A percentile compares a stretch with the other conserved stretches of the same genome.
These are phyloP conservation scores for Ramaria rubella DNA, from an alignment of 768 basidiomycete genomes.

Conservation along the genomic window DNA sequence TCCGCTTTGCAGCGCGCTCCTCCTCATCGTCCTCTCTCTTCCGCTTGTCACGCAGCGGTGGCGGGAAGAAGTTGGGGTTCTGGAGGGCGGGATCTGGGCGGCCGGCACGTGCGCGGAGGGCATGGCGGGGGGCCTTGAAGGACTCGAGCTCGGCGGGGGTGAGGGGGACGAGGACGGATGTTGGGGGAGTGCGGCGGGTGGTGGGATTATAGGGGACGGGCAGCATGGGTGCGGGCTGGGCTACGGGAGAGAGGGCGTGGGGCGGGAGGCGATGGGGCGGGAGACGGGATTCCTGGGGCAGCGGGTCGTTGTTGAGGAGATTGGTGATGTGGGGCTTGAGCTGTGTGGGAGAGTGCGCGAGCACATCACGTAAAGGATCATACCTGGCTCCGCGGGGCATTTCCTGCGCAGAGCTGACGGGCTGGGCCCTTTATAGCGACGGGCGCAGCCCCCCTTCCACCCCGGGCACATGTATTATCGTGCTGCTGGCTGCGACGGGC, in stretches of 20 bases:
- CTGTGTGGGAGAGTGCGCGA: slow-evolving; percentile 11
- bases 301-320: slow-evolving; percentile 9
- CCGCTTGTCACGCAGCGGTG: slow-evolving; percentile 29
- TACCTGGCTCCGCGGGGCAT: slow-evolving; percentile 12
- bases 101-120: slow-evolving; percentile 22
- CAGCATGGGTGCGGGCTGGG: slow-evolving; percentile 26
- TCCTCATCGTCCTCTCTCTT: slow-evolving; percentile 25
- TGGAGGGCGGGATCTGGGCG: slow-evolving; percentile 49
- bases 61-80: slow-evolving; percentile 30
- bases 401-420: neutral
- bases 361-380: slow-evolving; percentile 13
- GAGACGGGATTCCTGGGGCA: slow-evolving; percentile 19
- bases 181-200: slow-evolving; percentile 52
- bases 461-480: no score
- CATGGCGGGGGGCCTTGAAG: slow-evolving; percentile 26
- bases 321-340: slow-evolving; percentile 1
- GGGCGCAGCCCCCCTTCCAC: no score
- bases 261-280: slow-evolving; percentile 17
- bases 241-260: slow-evolving; percentile 24
- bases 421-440: neutral
- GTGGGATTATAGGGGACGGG: slow-evolving; percentile 59
- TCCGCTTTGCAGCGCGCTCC: slow-evolving; percentile 42
- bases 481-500: no score
- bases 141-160: slow-evolving; percentile 53
- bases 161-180: slow-evolving; percentile 58